These are phyloP conservation scores for Podospora bellae-mahoneyi DNA, from an alignment of 495 filamentous ascomycete genomes.

Conservation along the genomic window DNA sequence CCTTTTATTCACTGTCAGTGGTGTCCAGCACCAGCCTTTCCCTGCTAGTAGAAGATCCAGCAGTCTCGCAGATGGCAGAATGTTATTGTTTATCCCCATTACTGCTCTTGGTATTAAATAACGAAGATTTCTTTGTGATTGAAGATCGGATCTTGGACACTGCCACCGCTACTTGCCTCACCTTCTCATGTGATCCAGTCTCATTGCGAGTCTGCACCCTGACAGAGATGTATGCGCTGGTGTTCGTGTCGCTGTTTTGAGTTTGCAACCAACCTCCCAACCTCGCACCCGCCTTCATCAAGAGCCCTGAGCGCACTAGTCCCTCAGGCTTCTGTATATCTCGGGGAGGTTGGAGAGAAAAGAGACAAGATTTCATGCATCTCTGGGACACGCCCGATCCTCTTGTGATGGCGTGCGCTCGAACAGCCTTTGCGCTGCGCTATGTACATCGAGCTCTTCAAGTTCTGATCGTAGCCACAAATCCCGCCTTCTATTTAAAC, in stretches of 20 bases:
- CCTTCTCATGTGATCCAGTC: neutral
- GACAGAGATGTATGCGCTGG: neutral
- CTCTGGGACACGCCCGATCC: no score
- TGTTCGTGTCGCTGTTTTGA: neutral
- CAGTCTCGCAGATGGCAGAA: neutral
- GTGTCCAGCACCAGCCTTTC: neutral
- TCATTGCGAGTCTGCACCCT: neutral
- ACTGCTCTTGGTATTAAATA: neutral
- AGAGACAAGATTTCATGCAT: no score
- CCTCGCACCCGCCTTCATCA: neutral
- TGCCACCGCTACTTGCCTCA: no score
- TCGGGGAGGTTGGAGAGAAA: neutral
- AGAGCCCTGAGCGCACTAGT: neutral
- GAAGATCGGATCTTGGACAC: neutral
- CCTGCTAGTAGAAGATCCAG: neutral
- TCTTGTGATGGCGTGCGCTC: neutral
- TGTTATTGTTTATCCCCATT: neutral
- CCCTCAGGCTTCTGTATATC: neutral
- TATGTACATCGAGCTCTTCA: neutral
- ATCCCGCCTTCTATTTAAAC: neutral
- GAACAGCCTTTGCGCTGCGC: neutral
- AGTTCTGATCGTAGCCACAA: neutral
- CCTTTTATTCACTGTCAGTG: neutral
- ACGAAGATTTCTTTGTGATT: neutral
- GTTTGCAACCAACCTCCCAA: neutral